Evolutionary conservation across 2,329 filamentous ascomycete species (phyloP).

Genomic region (Laburnicola sp.): DNA sequence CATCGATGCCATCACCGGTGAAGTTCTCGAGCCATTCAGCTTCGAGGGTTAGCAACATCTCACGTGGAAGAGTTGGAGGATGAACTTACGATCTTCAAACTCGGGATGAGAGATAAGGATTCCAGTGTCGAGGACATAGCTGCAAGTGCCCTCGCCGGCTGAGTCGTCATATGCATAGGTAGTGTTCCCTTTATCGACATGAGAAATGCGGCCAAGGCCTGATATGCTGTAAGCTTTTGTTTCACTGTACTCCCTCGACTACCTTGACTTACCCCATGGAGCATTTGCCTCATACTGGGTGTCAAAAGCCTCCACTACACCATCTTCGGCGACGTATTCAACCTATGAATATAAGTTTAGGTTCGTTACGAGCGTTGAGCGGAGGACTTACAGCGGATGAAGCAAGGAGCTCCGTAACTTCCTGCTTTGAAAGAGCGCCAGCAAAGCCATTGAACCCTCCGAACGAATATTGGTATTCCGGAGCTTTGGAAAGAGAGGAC

Average conservation of each 20-base stretch:
- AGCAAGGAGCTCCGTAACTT: constrained; percentile 30
- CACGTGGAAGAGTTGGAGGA: not conserved
- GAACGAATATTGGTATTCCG: constrained; percentile 40
- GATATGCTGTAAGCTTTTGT: not conserved
- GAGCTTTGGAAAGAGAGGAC: constrained; percentile 20
- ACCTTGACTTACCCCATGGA: constrained; percentile 38
- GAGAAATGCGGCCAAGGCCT: constrained; percentile 43
- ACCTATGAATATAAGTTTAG: constrained; percentile 21
- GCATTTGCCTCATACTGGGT: constrained; percentile 40
- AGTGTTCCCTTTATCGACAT: constrained; percentile 31
- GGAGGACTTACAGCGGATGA: constrained; percentile 26
- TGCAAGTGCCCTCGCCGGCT: constrained; percentile 50
- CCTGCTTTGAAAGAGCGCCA: constrained; percentile 31
- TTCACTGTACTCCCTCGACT: not conserved
- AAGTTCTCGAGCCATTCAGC: constrained; percentile 34
- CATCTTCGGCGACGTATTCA: constrained; percentile 43
- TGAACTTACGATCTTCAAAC: constrained; percentile 40
- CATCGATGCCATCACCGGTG: constrained; percentile 23
- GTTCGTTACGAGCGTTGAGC: not conserved
- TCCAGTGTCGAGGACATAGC: constrained; percentile 68
- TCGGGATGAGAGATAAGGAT: constrained; percentile 57
- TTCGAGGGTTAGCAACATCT: constrained; percentile 8
- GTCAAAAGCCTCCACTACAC: constrained; percentile 31
- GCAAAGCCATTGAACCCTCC: constrained; percentile 45
- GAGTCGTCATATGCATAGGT: constrained; percentile 45